phyloP scores from a whole-genome alignment of 2,329 filamentous ascomycete species.

The Neofusicoccum kwambonambiense region DNA sequence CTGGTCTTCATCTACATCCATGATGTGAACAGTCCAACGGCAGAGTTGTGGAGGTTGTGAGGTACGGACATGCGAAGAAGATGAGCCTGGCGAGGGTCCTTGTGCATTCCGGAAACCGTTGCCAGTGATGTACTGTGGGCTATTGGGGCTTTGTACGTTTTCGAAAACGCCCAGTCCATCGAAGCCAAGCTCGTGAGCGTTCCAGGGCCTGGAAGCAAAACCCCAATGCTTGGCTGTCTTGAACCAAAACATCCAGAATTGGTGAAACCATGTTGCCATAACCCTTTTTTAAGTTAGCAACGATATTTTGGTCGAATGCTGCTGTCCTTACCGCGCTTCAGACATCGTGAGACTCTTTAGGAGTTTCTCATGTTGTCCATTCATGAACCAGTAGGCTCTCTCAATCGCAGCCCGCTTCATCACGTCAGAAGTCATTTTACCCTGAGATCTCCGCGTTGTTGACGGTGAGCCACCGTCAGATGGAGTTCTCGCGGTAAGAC shows the following conservation, averaged over 20 bases:
- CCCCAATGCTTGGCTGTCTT: conserved; percentile 32
- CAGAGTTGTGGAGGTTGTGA: neutral
- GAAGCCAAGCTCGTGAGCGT: conserved; percentile 16
- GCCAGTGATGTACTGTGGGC: no score
- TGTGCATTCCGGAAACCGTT: no score
- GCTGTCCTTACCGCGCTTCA: neutral
- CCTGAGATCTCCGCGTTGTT: neutral
- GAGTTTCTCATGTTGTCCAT: conserved; percentile 28
- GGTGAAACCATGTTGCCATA: conserved; percentile 30
- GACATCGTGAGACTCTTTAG: conserved; percentile 25
- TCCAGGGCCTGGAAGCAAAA: conserved; percentile 23
- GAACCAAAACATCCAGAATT: conserved; percentile 35
- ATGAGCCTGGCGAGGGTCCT: no score
- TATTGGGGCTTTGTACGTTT: no score
- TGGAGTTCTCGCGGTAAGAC: neutral
- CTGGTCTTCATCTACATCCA: no score
- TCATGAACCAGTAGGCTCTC: conserved; percentile 28
- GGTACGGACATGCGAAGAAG: no score
- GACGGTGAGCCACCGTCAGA: neutral
- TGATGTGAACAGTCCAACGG: neutral
- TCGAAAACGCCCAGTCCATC: neutral
- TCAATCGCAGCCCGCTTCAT: conserved; percentile 25
- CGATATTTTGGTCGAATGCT: rapidly evolving
- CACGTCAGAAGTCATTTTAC: conserved; percentile 19
- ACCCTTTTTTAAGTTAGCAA: conserved; percentile 23